These are phyloP conservation scores for Fusarium tjaetaba DNA, from an alignment of 2,329 filamentous ascomycete genomes.

Conservation along the genomic window DNA sequence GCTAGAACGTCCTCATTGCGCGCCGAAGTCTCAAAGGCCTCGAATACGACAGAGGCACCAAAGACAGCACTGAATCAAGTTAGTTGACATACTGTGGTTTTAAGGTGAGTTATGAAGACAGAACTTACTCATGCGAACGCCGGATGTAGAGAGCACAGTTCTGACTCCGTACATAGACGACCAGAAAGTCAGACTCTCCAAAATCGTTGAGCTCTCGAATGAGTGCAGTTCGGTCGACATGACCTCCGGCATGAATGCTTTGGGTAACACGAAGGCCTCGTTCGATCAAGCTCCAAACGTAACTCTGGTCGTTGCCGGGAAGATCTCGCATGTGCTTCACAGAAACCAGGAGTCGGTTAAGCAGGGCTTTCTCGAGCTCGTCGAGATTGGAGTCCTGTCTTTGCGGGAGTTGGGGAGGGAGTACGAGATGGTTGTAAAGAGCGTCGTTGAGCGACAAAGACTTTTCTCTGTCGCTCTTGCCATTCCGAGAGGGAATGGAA, in stretches of 20 bases:
- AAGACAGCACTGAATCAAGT: constrained; percentile 33
- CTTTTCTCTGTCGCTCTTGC: neutral
- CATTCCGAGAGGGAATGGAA: neutral
- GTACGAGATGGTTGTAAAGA: constrained; percentile 39
- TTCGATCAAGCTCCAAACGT: constrained; percentile 28
- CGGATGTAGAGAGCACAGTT: constrained; percentile 48
- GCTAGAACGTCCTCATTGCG: constrained; percentile 62
- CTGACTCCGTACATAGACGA: constrained; percentile 40
- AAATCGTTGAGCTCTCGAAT: constrained; percentile 27
- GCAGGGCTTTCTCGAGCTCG: constrained; percentile 24
- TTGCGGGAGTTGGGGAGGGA: constrained; percentile 39
- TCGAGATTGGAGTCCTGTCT: constrained; percentile 25
- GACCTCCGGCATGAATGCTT: constrained; percentile 22
- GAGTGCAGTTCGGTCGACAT: constrained; percentile 31
- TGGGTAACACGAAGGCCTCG: constrained; percentile 36
- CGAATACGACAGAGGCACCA: constrained; percentile 52
- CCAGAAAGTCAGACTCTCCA: constrained; percentile 26
- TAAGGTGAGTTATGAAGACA: neutral
- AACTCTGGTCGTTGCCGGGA: constrained; percentile 14
- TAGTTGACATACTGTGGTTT: neutral
- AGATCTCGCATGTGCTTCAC: constrained; percentile 30
- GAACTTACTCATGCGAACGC: constrained; percentile 41
- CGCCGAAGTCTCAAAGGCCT: constrained; percentile 70
- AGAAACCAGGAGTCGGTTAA: constrained; percentile 25
- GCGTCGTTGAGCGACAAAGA: constrained; percentile 26